Percentiles rank a stretch among this genome's conserved stretches.
Evolutionary conservation across 768 basidiomycete species (phyloP).

Genomic region (Suillus sp.): DNA sequence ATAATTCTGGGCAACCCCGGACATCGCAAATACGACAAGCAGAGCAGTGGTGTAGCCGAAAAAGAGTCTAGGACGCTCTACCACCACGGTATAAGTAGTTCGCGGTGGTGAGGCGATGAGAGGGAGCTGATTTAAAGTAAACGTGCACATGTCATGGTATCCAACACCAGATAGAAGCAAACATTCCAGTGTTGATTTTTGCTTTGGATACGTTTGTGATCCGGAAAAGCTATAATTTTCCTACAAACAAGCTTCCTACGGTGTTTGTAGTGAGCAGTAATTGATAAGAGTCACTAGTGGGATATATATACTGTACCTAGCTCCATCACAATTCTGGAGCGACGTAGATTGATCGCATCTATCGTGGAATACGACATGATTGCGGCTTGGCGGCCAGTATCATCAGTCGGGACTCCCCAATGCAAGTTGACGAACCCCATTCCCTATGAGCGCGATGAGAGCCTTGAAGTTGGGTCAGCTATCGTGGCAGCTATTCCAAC

Average conservation of each 20-base stretch:
- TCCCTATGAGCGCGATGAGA: no score
- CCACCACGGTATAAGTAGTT: neutral
- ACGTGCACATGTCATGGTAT: neutral
- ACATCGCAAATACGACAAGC: slow-evolving; percentile 10
- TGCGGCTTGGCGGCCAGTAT: no score
- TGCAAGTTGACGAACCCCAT: neutral
- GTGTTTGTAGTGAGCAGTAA: neutral
- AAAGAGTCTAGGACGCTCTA: no score
- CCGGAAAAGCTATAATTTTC: neutral
- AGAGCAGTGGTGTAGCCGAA: neutral
- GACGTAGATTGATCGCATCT: neutral
- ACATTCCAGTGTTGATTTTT: no score
- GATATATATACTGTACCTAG: neutral
- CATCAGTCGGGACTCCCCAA: neutral
- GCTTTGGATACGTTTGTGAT: no score
- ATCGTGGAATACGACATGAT: no score
- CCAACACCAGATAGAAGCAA: neutral
- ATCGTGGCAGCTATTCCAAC: no score
- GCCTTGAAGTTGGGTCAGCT: no score
- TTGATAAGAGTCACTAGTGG: no score
- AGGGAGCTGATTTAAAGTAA: neutral
- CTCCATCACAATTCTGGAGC: neutral
- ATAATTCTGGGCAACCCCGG: slow-evolving; percentile 13
- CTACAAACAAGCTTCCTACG: neutral
- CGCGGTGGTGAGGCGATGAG: no score